Base-by-base conservation (phyloP, 164 flowering plant species). In the Paratinospora sagittata region DNA sequence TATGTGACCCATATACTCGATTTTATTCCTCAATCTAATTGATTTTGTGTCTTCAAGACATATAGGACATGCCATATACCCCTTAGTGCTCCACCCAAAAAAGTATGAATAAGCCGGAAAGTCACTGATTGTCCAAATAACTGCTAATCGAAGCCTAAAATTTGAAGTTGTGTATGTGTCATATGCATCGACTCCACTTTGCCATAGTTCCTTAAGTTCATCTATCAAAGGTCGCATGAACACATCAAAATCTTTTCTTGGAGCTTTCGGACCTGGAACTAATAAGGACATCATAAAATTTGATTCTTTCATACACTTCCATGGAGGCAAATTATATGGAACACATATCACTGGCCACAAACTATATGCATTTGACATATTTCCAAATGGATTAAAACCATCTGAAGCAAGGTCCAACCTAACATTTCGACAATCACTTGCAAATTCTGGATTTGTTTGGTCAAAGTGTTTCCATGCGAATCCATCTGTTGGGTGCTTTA, bases 51-150 rank as follows among this genome's bases (percentile, higher is more conserved):
- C 21, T 21, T 30, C 34, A 9, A 27, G 34, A 64, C 66, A 64
- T 2, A 27, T 30, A 16, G 19, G 4, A 30, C 41, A 30, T 27
- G 66, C 41, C 19, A 64, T 9, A 2, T 64, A 27, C 21, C 66
- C 43, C 33, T 34, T 64, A 2, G 66, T 64, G 41, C 39, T 27
- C 66, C 66, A 64, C 33, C 66, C 66, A 30, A 19, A 64, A 21
- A 64, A 30, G 19, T 64, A 14, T 10, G 39, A 17, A 30, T 64
- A 64, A 3, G 41, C 66, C 2, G 21, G 19, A 17, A 64, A 64
- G 21, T 64, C 66, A 64, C 16, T 64, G 11, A 64, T 64, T 2
- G 66, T 64, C 66, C 66, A 64, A 13, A 64, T 10, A 0, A 64
- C 5, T 12, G 66, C 43, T 27, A 41, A 26, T 21, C 27, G 34